Conservation (phyloP, 148 eudicot species). For the Vaccinium darrowii region DNA sequence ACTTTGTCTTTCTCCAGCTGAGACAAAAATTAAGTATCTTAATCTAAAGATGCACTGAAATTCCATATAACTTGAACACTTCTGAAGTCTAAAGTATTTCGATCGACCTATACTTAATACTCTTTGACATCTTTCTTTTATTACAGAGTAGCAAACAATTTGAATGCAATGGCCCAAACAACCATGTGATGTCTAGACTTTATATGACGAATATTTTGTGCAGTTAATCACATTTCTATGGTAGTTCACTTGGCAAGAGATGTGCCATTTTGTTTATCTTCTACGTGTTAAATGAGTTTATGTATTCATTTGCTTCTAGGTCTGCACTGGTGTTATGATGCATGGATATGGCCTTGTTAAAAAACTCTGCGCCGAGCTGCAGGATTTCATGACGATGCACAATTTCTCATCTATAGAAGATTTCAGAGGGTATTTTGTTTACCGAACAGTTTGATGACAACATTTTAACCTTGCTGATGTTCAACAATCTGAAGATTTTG, state of each 20-base stretch:
- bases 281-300: background rate
- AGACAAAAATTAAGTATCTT: background rate
- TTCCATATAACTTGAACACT: background rate
- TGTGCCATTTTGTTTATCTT: background rate
- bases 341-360: slow-evolving; percentile 86
- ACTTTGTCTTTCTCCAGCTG: background rate
- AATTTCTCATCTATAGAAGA: slow-evolving; percentile 91
- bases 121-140: background rate
- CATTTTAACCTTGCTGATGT: background rate
- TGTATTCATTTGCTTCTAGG: slow-evolving; percentile 44
- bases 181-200: background rate
- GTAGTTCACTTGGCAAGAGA: background rate
- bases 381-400: slow-evolving; percentile 93
- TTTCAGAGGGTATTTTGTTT: slow-evolving; percentile 72
- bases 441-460: background rate
- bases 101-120: background rate
- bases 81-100: background rate
- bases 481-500: background rate
- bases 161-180: background rate
- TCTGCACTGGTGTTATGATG: slow-evolving; percentile 99
- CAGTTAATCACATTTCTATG: background rate
- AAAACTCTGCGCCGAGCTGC: slow-evolving; percentile 79
- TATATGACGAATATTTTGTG: background rate
- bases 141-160: background rate
- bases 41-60: background rate